phyloP scores from a whole-genome alignment of 2,329 filamentous ascomycete species.

The Cercospora berteroae region DNA sequence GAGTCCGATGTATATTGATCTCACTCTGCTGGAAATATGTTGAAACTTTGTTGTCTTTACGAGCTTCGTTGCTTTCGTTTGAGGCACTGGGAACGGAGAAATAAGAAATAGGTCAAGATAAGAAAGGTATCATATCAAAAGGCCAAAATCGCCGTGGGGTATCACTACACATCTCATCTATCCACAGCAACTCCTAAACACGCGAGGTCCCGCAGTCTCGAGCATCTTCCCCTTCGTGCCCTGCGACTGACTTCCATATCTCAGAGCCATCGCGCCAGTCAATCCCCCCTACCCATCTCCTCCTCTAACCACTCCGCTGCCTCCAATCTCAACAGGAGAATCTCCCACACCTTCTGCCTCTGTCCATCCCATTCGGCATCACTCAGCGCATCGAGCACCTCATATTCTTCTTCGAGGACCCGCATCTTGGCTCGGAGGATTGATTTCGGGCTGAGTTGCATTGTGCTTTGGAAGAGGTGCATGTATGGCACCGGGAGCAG shows the following conservation, averaged over 20 bases:
- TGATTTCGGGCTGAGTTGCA: not conserved
- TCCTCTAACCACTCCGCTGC: not conserved
- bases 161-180: not conserved
- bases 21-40: no score
- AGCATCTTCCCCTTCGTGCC: not conserved
- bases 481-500: not conserved
- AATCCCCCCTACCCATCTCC: not conserved
- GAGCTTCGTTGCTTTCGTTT: no score
- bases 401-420: not conserved
- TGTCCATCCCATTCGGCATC: not conserved
- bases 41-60: no score
- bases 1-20: no score
- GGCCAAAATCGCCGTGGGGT: not conserved
- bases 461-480: slow-evolving; percentile 1
- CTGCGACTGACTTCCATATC: not conserved
- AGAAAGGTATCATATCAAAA: no score
- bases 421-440: not conserved
- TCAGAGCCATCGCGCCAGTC: not conserved
- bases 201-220: not conserved
- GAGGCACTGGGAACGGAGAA: no score
- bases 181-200: not conserved
- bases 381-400: not conserved
- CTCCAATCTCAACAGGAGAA: not conserved
- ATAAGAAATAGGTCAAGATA: no score
- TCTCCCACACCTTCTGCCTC: not conserved